Percentiles rank a stretch among this genome's conserved stretches.
Evolutionary conservation across 1,139 yeast species (phyloP).

Genomic region (Zygosaccharomyces pseudobailii): DNA sequence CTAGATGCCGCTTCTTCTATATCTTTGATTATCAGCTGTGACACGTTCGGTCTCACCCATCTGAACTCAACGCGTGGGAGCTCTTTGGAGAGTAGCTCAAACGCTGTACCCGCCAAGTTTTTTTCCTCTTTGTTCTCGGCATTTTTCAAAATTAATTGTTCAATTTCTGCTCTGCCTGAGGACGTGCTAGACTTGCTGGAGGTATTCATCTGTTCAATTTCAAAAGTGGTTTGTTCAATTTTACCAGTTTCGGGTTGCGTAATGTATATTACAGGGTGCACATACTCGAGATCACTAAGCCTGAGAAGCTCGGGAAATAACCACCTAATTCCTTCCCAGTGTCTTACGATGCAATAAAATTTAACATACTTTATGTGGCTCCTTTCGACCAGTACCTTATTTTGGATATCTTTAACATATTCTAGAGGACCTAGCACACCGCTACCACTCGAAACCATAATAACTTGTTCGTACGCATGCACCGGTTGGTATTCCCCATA

Average conservation of each 20-base stretch:
- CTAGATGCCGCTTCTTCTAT: slow-evolving; percentile 33
- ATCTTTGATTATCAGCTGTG: slow-evolving; percentile 34
- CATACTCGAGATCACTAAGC: slow-evolving; percentile 31
- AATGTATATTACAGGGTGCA: slow-evolving; percentile 38
- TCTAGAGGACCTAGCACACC: slow-evolving; percentile 58
- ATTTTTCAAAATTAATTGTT: background rate
- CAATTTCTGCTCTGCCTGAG: background rate
- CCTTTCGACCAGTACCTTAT: slow-evolving; percentile 5
- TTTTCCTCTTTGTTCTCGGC: background rate
- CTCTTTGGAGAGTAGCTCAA: background rate
- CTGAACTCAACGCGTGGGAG: slow-evolving; percentile 38
- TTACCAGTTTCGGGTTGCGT: slow-evolving; percentile 19
- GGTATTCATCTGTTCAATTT: background rate
- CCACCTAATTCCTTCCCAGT: slow-evolving; percentile 36
- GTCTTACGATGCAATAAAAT: slow-evolving; percentile 48
- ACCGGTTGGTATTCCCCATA: slow-evolving; percentile 52
- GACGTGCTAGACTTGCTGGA: background rate
- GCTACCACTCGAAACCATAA: slow-evolving; percentile 63
- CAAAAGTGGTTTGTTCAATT: background rate
- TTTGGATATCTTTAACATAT: slow-evolving; percentile 31
- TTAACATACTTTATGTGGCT: slow-evolving; percentile 32
- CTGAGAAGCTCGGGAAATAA: slow-evolving; percentile 43
- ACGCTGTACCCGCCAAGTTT: background rate
- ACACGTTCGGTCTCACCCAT: slow-evolving; percentile 44
- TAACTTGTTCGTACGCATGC: slow-evolving; percentile 47